A percentile compares a stretch with the other conserved stretches of the same genome.
These are phyloP conservation scores for Primulina huaijiensis DNA, from an alignment of 257 asterid species.

Conservation along the genomic window DNA sequence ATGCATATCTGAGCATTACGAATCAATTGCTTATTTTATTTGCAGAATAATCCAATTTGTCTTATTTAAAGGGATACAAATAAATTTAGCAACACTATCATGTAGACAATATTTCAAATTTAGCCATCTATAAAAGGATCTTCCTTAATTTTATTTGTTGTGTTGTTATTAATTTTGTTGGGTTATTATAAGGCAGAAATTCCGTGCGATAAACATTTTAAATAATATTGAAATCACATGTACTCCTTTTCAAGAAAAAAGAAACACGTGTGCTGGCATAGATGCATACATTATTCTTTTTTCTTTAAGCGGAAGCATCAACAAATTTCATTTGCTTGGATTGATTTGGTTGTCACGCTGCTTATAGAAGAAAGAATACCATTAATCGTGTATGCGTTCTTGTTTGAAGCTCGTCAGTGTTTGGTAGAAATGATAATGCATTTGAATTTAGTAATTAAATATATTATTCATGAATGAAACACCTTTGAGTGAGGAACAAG, in stretches of 20 bases:
- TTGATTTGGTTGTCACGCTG: constrained; percentile 25
- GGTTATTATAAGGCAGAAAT: background rate
- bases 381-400: constrained; percentile 11
- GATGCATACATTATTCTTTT: background rate
- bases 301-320: constrained; percentile 2
- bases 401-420: constrained; percentile 27
- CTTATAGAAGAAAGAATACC: constrained; percentile 1
- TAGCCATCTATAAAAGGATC: too few relatives aligned
- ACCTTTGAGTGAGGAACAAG: constrained; percentile 66
- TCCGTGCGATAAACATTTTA: background rate
- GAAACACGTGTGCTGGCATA: background rate
- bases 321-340: constrained; percentile 24
- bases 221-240: constrained; percentile 15
- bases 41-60: background rate
- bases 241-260: constrained; percentile 17
- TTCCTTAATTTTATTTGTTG: too few relatives aligned
- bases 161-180: too few relatives aligned
- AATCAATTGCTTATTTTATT: background rate
- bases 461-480: constrained; percentile 22
- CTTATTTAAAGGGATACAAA: too few relatives aligned
- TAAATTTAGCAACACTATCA: too few relatives aligned
- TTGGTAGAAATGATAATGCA: constrained; percentile 38
- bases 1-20: background rate
- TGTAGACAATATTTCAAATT: too few relatives aligned
- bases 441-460: constrained; percentile 8